Conservation (phyloP, 495 filamentous ascomycete genomes). For the Aspergillus steynii region DNA sequence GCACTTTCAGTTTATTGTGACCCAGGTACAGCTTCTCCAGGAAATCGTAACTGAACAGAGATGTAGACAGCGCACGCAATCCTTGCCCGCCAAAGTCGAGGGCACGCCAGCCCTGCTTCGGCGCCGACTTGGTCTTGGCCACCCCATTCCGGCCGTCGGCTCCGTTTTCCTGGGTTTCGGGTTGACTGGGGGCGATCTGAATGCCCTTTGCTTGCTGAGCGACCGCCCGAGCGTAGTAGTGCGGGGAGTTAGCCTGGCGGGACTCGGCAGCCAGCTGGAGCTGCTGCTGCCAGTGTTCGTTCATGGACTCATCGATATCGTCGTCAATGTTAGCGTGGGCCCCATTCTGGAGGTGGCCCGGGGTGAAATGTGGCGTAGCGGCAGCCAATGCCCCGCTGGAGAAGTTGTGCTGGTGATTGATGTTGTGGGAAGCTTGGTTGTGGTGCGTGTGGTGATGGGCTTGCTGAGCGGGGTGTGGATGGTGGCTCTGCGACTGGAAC, state of each 20-base stretch:
- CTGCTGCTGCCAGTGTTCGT: conserved; percentile 88
- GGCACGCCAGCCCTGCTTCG: conserved; percentile 83
- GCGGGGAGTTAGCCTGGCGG: conserved; percentile 61
- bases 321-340: conserved; percentile 57
- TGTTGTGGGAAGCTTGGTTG: conserved; percentile 66
- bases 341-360: conserved; percentile 74
- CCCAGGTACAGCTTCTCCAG: conserved; percentile 87
- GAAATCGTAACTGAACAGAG: conserved; percentile 84
- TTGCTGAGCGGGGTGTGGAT: conserved; percentile 74
- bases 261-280: conserved; percentile 74
- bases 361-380: conserved; percentile 73
- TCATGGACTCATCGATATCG: conserved; percentile 60
- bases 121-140: conserved; percentile 53
- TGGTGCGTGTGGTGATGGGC: conserved; percentile 72
- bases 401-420: conserved; percentile 77
- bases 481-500: conserved; percentile 68
- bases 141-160: conserved; percentile 63
- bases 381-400: conserved; percentile 72
- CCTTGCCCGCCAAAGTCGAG: conserved; percentile 94
- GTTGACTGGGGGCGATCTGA: conserved; percentile 53
- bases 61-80: conserved; percentile 71
- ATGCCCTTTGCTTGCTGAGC: conserved; percentile 64
- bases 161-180: conserved; percentile 60
- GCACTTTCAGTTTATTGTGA: conserved; percentile 77
- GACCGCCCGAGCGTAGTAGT: conserved; percentile 62